Evolutionary conservation across 2,329 filamentous ascomycete species (phyloP), one percentile per base, ranked within the genome.

Genomic region (Ascochyta koolunga): DNA sequence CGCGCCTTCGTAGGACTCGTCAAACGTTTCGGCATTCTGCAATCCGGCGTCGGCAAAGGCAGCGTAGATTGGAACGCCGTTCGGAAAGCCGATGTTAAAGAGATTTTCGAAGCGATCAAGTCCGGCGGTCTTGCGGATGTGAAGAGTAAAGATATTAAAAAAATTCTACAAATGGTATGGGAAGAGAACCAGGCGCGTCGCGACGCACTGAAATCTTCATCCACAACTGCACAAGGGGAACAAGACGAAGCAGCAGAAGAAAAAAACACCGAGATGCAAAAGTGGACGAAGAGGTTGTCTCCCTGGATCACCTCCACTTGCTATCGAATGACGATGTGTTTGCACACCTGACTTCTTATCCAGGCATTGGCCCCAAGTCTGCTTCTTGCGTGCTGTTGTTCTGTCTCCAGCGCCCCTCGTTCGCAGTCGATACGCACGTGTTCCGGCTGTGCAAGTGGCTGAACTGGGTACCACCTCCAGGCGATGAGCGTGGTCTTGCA

Each of bases 21-120:
- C 2, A 67, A 82, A 16, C 81, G 76, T 29, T 92, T 88, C 58
- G 89, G 89, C 1, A 79, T 85, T 16, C 75, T 88, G 3, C 70
- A 85, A 27, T 78, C 82, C 36, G 86, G 88, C 6, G 76, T 88
- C 9, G 88, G 88, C 5, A 86, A 87, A 62, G 88, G 87, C 3
- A 90, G 87, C 49, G 87, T 92, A 7, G 79, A 92, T 68, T 93
- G 89, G 88, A 84, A 91, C 61, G 85, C 84, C 9, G 87, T 93
- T 1, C 83, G 86, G 19, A 72, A 77, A 22, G 84, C 86, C 1
- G 72, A 83, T 1, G 69, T 83, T 4, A 78, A 82, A 33, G 83
- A 88, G 5, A 78, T 95, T n/a, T 84, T 83, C 39, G 77, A 87
- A 44, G 84, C 89, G 0, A 91, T 95, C 66, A 86, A 85, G 61